phyloP scores from a whole-genome alignment of 768 basidiomycete genomes.

The Pulveroboletus ravenelii region DNA sequence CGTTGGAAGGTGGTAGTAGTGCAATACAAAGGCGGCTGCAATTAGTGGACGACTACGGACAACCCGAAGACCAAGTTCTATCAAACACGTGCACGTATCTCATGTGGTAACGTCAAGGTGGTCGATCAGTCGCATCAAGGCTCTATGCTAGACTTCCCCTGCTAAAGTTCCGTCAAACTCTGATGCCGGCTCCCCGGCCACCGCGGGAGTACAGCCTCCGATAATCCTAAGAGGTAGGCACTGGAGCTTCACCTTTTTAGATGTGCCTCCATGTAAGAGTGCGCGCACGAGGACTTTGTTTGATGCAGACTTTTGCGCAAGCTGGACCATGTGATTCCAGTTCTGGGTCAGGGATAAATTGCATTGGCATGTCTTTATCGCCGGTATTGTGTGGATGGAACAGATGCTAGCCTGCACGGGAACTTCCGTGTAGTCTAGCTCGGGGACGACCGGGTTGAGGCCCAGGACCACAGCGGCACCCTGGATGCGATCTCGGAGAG shows the following conservation, averaged over 20 bases:
- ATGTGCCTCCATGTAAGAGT: conserved; percentile 24
- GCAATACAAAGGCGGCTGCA: conserved; percentile 1
- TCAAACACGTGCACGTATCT: not conserved
- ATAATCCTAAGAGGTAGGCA: conserved; percentile 20
- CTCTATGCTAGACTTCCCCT: conserved; percentile 3
- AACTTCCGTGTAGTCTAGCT: conserved; percentile 23
- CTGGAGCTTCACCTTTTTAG: conserved; percentile 24
- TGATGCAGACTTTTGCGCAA: conserved; percentile 21
- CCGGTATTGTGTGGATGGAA: conserved; percentile 3
- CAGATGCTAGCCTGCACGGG: conserved; percentile 18
- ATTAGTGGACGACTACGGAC: conserved; percentile 1
- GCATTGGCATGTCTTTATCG: conserved; percentile 20
- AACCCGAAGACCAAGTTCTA: not conserved
- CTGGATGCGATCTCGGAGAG: conserved; percentile 17
- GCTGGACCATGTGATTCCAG: conserved; percentile 26
- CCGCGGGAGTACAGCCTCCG: conserved; percentile 1
- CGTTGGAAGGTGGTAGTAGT: not conserved
- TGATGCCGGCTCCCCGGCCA: conserved; percentile 14
- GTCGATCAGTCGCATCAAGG: not conserved
- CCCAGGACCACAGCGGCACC: not conserved
- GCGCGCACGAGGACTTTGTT: conserved; percentile 26
- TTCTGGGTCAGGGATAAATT: conserved; percentile 20
- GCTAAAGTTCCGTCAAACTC: conserved; percentile 22
- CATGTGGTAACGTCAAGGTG: not conserved
- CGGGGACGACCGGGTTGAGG: conserved; percentile 19